These are phyloP conservation scores for Verticillium dahliae DNA, from an alignment of 2,329 filamentous ascomycete species.

Conservation along the genomic window DNA sequence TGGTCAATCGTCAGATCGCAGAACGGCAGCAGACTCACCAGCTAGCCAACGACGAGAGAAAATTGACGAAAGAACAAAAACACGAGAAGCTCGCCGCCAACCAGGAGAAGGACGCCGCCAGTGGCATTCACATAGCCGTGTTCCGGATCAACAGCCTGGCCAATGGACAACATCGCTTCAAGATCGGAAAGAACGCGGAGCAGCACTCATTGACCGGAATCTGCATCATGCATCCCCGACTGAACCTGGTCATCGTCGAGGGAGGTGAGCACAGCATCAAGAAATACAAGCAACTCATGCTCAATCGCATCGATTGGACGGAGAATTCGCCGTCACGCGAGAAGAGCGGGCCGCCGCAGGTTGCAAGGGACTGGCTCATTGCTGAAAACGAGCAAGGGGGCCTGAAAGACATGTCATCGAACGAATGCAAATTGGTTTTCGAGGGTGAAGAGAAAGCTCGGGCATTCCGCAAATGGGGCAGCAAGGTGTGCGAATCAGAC, in stretches of 20 bases:
- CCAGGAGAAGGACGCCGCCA: constrained; percentile 80
- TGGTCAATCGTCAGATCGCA: constrained; percentile 87
- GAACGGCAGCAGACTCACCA: constrained; percentile 78
- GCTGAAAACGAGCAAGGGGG: constrained; percentile 72
- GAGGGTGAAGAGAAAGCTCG: constrained; percentile 81
- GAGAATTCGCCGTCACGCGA: constrained; percentile 71
- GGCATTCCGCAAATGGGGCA: constrained; percentile 81
- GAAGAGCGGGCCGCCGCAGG: constrained; percentile 53
- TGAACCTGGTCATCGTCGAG: constrained; percentile 87
- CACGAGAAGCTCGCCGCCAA: constrained; percentile 77
- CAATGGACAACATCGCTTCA: constrained; percentile 89
- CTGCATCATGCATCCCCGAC: constrained; percentile 84
- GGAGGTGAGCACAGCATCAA: constrained; percentile 78
- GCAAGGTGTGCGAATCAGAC: constrained; percentile 89
- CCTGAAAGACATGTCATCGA: constrained; percentile 73
- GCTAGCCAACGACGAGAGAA: constrained; percentile 72
- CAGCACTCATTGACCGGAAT: constrained; percentile 80
- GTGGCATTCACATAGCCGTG: constrained; percentile 78
- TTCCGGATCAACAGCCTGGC: constrained; percentile 87
- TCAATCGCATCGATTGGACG: constrained; percentile 90
- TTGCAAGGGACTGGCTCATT: constrained; percentile 68
- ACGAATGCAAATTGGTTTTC: constrained; percentile 79
- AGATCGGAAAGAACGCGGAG: constrained; percentile 87
- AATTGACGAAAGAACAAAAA: constrained; percentile 80
- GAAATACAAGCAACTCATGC: constrained; percentile 87